A percentile compares a stretch with the other conserved stretches of the same genome.
These are phyloP conservation scores for Lachnellula suecica DNA, from an alignment of 2,329 filamentous ascomycete genomes.

Conservation along the genomic window DNA sequence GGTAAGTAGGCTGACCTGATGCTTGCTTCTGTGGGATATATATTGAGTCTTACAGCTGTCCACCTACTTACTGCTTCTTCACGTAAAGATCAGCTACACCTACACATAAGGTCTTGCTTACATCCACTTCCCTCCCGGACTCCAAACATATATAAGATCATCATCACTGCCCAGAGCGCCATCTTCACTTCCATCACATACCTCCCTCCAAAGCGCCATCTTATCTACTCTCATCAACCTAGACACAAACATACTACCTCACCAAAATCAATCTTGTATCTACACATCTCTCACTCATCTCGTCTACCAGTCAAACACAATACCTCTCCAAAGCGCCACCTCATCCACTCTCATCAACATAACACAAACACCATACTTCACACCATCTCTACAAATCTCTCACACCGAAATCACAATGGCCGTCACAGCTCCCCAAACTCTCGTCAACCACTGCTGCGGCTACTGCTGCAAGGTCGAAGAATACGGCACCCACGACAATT, in stretches of 20 bases:
- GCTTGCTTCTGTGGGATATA: neutral
- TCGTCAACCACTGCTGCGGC: conserved; percentile 50
- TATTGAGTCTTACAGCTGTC: neutral
- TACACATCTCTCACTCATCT: neutral
- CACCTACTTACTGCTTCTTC: neutral
- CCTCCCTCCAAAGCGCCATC: neutral
- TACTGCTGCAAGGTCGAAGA: conserved; percentile 52
- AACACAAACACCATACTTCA: neutral
- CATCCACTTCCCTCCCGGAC: neutral
- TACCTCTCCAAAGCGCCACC: neutral
- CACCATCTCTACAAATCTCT: neutral
- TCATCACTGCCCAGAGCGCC: neutral
- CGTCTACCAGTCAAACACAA: neutral
- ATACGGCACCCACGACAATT: conserved; percentile 51
- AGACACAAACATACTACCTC: neutral
- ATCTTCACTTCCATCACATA: neutral
- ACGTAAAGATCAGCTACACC: neutral
- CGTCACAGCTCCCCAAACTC: conserved; percentile 41
- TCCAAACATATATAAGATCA: neutral
- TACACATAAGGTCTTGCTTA: no score
- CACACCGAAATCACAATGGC: conserved; percentile 34
- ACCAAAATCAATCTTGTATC: neutral
- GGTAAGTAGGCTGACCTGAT: neutral
- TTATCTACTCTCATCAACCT: neutral
- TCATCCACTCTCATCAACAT: neutral